Evolutionary conservation across 495 filamentous ascomycete species (phyloP).

Genomic region (Daldinia grandis): DNA sequence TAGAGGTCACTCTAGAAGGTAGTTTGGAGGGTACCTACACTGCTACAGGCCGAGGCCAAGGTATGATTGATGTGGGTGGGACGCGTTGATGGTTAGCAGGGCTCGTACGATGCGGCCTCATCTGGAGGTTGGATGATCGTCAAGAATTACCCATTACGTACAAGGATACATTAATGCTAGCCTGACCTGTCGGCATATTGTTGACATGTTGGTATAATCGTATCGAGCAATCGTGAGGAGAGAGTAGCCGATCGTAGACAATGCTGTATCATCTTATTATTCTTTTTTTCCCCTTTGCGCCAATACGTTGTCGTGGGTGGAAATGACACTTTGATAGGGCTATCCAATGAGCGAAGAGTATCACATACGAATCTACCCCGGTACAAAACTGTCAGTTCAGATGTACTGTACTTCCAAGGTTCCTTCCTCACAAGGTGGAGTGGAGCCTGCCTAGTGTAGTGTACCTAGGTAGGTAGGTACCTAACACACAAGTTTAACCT

Average conservation of each 20-base stretch:
- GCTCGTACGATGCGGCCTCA: constrained; percentile 30
- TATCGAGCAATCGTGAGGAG: neutral
- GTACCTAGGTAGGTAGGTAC: too few relatives aligned
- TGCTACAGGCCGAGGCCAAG: constrained; percentile 1
- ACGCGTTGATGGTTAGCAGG: constrained; percentile 12
- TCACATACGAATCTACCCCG: constrained; percentile 1
- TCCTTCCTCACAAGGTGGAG: neutral
- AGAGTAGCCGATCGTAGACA: constrained; percentile 7
- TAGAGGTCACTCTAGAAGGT: neutral
- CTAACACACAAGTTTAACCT: too few relatives aligned
- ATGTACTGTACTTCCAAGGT: neutral
- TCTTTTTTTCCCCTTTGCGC: constrained; percentile 1
- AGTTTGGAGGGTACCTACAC: neutral
- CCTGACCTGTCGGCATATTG: constrained; percentile 29
- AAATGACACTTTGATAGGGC: constrained; percentile 31
- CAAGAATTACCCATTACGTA: constrained; percentile 34
- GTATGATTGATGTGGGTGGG: constrained; percentile 27
- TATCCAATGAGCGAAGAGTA: constrained; percentile 24
- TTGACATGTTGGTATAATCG: constrained; percentile 9
- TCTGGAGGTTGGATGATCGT: constrained; percentile 23
- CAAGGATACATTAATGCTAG: constrained; percentile 13
- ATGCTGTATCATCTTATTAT: constrained; percentile 12
- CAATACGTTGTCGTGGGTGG: constrained; percentile 10
- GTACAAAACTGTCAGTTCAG: neutral
- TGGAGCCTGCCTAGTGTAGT: neutral